Conservation (phyloP, 805 yeast genomes). For the Candida nanaspora region DNA sequence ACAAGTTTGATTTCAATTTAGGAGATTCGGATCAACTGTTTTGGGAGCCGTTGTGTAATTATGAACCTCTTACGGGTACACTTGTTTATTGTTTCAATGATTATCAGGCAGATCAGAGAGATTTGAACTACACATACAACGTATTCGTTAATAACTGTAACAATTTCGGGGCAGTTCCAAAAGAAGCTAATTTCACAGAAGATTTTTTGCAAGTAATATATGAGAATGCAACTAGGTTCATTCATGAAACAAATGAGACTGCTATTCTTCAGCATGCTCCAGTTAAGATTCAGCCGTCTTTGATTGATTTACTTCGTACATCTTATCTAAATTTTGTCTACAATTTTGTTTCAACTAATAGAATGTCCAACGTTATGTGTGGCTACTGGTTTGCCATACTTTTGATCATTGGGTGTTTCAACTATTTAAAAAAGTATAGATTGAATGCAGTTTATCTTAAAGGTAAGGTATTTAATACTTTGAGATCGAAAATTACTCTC, state of each 20-base stretch:
- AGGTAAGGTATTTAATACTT: conserved; percentile 5
- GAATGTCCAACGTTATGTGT: conserved; percentile 10
- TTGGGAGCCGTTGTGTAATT: conserved; percentile 18
- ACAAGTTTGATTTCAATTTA: conserved; percentile 18
- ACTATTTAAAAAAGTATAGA: conserved; percentile 7
- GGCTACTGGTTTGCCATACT: conserved; percentile 16
- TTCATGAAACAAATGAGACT: background rate
- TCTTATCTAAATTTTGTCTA: conserved; percentile 16
- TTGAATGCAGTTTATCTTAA: conserved; percentile 5
- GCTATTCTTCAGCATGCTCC: conserved; percentile 4
- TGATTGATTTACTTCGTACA: conserved; percentile 3
- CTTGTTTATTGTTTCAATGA: conserved; percentile 18
- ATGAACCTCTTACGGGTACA: conserved; percentile 20
- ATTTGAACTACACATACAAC: background rate
- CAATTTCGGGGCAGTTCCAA: conserved; percentile 3
- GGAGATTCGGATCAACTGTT: no score
- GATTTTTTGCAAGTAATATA: background rate
- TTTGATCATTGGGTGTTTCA: conserved; percentile 10
- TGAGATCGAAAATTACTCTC: conserved; percentile 13
- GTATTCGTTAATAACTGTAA: conserved; percentile 12
- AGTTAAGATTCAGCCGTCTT: conserved; percentile 5
- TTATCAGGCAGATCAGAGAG: background rate
- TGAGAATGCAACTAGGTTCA: background rate
- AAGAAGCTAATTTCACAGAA: background rate
- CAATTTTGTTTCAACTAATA: conserved; percentile 10